Percentiles rank a stretch among this genome's conserved stretches.
Conservation (phyloP, 2,329 filamentous ascomycete genomes). For the Alternaria incomplexa region DNA sequence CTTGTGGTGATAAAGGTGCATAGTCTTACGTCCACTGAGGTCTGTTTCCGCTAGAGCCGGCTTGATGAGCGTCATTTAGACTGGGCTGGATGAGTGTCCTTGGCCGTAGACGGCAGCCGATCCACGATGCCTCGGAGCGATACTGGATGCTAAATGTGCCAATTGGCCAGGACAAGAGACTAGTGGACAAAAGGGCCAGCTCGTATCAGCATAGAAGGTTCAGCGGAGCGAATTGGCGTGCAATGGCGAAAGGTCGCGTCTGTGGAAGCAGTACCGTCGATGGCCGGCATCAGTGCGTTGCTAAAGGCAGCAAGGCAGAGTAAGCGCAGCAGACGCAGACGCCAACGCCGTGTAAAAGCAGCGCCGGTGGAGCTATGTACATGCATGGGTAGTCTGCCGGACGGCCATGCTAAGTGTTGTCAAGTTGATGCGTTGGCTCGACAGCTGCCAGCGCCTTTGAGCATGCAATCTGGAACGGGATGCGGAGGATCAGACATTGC, state of each 20-base stretch:
- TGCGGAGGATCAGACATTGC: constrained; percentile 42
- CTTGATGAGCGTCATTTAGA: constrained; percentile 41
- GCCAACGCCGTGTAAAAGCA: constrained; percentile 42
- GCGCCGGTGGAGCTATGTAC: constrained; percentile 42
- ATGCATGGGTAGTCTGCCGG: constrained; percentile 49
- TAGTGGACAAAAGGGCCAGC: constrained; percentile 34
- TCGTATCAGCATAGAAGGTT: constrained; percentile 40
- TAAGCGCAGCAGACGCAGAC: constrained; percentile 49
- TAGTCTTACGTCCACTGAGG: constrained; percentile 48
- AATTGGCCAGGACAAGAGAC: constrained; percentile 40
- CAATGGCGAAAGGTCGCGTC: constrained; percentile 38
- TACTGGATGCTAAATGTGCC: constrained; percentile 25
- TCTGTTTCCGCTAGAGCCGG: constrained; percentile 44
- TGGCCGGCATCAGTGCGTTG: constrained; percentile 33
- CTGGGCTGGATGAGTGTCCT: constrained; percentile 41
- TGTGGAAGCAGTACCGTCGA: constrained; percentile 31
- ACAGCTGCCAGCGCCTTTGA: constrained; percentile 47
- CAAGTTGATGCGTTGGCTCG: constrained; percentile 52
- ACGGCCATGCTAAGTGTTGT: constrained; percentile 50
- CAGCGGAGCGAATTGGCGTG: constrained; percentile 39
- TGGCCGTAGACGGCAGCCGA: constrained; percentile 41
- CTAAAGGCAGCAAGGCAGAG: constrained; percentile 46
- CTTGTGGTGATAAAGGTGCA: constrained; percentile 49
- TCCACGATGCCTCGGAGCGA: constrained; percentile 43
- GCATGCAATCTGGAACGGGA: constrained; percentile 49